Evolutionary conservation across 176 grass and related monocot genomes (phyloP).

Genomic region (Cocos nucifera): DNA sequence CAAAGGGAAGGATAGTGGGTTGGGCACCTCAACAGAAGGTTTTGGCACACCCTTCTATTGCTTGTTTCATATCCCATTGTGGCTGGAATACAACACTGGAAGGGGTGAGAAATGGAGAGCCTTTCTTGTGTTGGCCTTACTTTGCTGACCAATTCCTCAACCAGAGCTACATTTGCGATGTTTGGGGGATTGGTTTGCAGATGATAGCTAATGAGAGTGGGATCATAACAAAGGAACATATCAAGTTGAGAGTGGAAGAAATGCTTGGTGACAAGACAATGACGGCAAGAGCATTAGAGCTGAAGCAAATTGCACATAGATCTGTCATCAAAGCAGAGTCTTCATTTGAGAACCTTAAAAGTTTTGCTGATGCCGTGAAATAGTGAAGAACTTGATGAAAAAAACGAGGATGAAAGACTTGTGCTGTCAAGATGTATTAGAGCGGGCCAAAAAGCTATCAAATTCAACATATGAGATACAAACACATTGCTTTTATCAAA

Average conservation of each 20-base stretch:
- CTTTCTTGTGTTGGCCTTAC: constrained; percentile 32
- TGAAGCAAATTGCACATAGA: constrained; percentile 13
- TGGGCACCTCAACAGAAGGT: constrained; percentile 41
- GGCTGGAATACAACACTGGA: constrained; percentile 60
- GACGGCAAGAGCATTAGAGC: background rate
- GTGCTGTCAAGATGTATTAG: too few relatives aligned
- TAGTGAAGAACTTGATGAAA: too few relatives aligned
- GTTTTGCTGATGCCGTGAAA: too few relatives aligned
- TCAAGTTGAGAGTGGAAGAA: constrained; percentile 3
- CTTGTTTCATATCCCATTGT: constrained; percentile 47
- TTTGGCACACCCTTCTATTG: constrained; percentile 26
- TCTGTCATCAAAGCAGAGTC: background rate
- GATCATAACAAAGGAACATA: constrained; percentile 4
- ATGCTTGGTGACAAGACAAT: background rate
- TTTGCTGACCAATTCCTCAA: constrained; percentile 27
- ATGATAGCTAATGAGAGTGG: background rate
- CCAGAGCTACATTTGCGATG: constrained; percentile 33
- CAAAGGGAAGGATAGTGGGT: constrained; percentile 19
- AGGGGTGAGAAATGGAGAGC: constrained; percentile 17
- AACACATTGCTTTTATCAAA: too few relatives aligned
- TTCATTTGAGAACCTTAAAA: constrained; percentile 13
- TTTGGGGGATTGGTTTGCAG: constrained; percentile 21
- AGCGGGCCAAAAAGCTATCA: too few relatives aligned
- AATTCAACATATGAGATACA: too few relatives aligned
- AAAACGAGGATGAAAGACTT: too few relatives aligned